These are phyloP conservation scores for Bremia lactucae DNA, from an alignment of 352 stramenopile species.

Conservation along the genomic window DNA sequence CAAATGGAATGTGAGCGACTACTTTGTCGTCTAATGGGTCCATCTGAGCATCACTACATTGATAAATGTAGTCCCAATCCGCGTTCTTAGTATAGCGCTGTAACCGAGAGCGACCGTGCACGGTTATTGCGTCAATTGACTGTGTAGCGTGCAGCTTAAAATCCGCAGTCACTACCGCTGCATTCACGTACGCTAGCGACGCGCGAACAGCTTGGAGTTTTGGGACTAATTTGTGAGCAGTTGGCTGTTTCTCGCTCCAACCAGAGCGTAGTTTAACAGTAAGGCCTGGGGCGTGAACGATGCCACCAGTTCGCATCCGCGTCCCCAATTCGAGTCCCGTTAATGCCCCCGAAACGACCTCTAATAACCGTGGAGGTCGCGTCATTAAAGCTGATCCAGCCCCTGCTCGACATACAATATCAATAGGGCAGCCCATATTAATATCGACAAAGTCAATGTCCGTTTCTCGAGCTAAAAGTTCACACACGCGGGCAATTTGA, in stretches of 20 bases:
- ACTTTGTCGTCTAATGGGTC: constrained; percentile 7
- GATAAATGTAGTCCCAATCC: constrained; percentile 97
- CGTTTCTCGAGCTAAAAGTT: constrained; percentile 89
- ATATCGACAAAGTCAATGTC: constrained; percentile 98
- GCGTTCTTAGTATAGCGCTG: constrained; percentile 96
- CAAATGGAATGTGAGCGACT: constrained; percentile 67
- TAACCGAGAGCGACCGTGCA: constrained; percentile 95
- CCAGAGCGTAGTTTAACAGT: constrained; percentile 98
- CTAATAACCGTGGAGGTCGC: constrained; percentile 79
- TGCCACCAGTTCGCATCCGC: constrained; percentile 18
- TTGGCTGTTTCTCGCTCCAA: constrained; percentile 92
- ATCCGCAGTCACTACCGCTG: constrained; percentile 53
- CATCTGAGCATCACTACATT: constrained; percentile 65
- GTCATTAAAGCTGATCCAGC: constrained; percentile 93
- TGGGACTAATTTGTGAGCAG: constrained; percentile 88
- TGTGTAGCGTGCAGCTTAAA: constrained; percentile 64
- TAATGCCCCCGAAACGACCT: constrained; percentile 84
- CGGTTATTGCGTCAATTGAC: constrained; percentile 58
- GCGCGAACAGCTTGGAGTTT: constrained; percentile 80
- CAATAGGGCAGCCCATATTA: constrained; percentile 99
- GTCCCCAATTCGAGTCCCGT: constrained; percentile 71
- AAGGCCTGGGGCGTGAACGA: constrained; percentile 54
- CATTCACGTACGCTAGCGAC: constrained; percentile 63
- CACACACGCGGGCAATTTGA: constrained; percentile 88
- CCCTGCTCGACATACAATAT: constrained; percentile 85